Evolutionary conservation across 305 asterid species (phyloP), one percentile per base, ranked within the genome.

Genomic region (Solanum hybrid): DNA sequence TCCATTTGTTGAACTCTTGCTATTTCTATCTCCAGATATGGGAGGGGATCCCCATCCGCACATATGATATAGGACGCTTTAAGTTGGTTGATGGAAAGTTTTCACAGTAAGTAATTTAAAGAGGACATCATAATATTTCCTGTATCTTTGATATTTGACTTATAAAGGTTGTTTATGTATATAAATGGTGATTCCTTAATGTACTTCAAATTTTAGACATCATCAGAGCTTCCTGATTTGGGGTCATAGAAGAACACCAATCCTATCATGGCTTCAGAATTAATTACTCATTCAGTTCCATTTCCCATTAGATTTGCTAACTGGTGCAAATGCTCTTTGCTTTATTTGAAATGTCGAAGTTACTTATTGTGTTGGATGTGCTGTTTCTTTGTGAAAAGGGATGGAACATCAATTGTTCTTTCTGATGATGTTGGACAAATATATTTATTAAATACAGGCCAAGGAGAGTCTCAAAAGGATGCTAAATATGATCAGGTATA

Each of bases 361-460:
- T 85, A 56, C 87, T 87, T 71, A 78, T 31, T 85, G 81, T 79
- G 87, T 64, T 85, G 89, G 79, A 51, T 90, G 85, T 90, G 91
- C 76, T 92, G 85, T 91, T 92, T 92, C 92, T 86, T 89, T 92
- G 91, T 93, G 87, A 89, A 90, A 85, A 98, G 99, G 96, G 99
- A 97, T 92, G 99, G 99, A 92, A 97, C 99, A 85, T 97, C 99
- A 89, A 94, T 97, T 88, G 98, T 97, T 91, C 99, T 97, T 91
- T 97, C 99, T 80, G 99, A 97, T 94, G 98, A 96, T 89, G 98
- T 96, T 82, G 99, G 99, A 38, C 99, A 97, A 92, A 95, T 97
- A 91, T 97, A 97, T 94, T 89, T 97, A 91, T 92, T 97, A 81
- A 97, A 91, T 93, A 97, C 99, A 76, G 99, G 99, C 91, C 98